Evolutionary conservation across 768 basidiomycete genomes (phyloP).

Genomic region (Ephemerocybe angulata): DNA sequence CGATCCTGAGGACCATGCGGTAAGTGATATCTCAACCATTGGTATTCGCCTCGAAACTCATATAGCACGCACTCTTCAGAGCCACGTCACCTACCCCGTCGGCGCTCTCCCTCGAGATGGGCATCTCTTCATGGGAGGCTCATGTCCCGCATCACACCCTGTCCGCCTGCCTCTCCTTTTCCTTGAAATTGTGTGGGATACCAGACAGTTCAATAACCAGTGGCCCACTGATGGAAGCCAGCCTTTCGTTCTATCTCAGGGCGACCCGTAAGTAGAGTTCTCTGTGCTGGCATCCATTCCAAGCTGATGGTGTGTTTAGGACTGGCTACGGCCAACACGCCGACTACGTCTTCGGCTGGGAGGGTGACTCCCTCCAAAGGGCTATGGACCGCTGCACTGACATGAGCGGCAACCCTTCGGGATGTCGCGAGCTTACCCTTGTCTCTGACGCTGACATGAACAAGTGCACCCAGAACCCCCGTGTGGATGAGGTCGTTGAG

Average conservation of each 20-base stretch:
- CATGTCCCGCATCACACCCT: slow-evolving; percentile 9
- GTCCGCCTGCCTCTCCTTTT: slow-evolving; percentile 7
- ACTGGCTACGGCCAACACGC: slow-evolving; percentile 8
- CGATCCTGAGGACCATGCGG: not conserved
- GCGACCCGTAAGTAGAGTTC: slow-evolving; percentile 7
- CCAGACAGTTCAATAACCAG: slow-evolving; percentile 7
- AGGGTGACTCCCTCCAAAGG: slow-evolving; percentile 1
- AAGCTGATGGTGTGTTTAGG: too few species aligned
- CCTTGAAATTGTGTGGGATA: slow-evolving; percentile 9
- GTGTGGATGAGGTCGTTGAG: slow-evolving; percentile 3
- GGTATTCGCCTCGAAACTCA: too few species aligned
- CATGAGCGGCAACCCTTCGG: not conserved
- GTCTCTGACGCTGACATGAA: slow-evolving; percentile 7
- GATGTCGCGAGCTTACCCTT: not conserved
- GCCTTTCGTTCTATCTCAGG: slow-evolving; percentile 8
- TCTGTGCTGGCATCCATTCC: not conserved
- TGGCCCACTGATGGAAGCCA: slow-evolving; percentile 7
- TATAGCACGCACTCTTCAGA: not conserved
- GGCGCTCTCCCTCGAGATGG: not conserved
- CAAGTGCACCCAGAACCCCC: not conserved
- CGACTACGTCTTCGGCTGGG: slow-evolving; percentile 11
- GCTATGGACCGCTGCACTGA: slow-evolving; percentile 7
- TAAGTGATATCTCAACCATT: not conserved
- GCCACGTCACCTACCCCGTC: slow-evolving; percentile 3
- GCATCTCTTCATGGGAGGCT: slow-evolving; percentile 6